Evolutionary conservation across 768 basidiomycete species (phyloP), one percentile per base, ranked within the genome.

Genomic region (Lyophyllum shimeji): DNA sequence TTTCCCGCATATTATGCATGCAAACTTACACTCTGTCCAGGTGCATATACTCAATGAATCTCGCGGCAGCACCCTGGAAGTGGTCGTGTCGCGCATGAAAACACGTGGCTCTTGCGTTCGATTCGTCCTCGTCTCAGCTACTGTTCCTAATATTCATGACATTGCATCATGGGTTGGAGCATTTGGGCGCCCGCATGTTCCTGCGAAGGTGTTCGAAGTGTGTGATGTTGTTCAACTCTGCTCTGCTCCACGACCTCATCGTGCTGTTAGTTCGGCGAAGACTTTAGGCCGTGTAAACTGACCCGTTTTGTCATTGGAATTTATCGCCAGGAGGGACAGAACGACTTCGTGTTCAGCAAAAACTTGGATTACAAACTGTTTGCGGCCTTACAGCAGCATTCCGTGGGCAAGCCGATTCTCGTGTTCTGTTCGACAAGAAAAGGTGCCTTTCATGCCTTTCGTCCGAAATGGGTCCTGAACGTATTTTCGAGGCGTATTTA

Each of bases 51-150:
- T 99, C 18, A 90, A 93, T 50, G 97, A 98, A 71, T 77, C 79
- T 21, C 84, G 97, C 31, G 97, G 97, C 18, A 90, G 94, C 52
- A 93, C 90, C 1, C 78, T 99, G 2, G 97, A 99, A 74, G 96
- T 96, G 17, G 83, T 98, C n/a, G 79, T 95, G 44, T 90, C 92
- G 2, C 85, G 97, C 23, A 96, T 98, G 93, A 95, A 90, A 70
- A 72, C 83, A 2, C 81, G 86, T 9, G 88, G 86, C 8, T 76
- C 79, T 2, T 68, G 71, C 1, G 84, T 93, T 23, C 86, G 97
- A 7, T 95, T 98, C 67, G 71, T 97, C 27, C 81, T 97, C 17
- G 84, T 98, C 37, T 96, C 94, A 0, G 96, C 96, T 5, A 98
- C 96, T 0, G 89, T 93, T 12, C 96, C 96, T 0, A 98, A 99